Evolutionary conservation across 2,329 filamentous ascomycete species (phyloP).

Genomic region (Aspergillus sp.): DNA sequence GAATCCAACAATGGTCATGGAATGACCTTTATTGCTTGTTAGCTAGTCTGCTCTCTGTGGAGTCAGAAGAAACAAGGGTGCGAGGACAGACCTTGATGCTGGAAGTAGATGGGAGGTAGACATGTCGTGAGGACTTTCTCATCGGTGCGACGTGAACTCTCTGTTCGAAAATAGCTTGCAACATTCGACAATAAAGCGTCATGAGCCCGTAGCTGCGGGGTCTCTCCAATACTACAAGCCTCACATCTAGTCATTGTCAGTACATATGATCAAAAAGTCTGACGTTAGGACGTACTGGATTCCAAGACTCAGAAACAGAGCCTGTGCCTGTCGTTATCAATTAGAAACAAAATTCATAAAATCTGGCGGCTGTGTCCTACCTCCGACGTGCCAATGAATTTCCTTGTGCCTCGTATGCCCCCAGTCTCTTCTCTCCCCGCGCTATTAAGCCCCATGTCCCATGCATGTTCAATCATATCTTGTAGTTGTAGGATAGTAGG

Average conservation of each 20-base stretch:
- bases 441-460: slow-evolving; percentile 79
- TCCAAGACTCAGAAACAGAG: slow-evolving; percentile 68
- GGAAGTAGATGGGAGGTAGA: slow-evolving; percentile 84
- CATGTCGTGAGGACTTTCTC: slow-evolving; percentile 69
- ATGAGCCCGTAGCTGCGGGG: slow-evolving; percentile 47
- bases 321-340: slow-evolving; percentile 62
- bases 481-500: slow-evolving; percentile 82
- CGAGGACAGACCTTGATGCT: slow-evolving; percentile 65
- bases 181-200: slow-evolving; percentile 65
- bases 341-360: slow-evolving; percentile 4
- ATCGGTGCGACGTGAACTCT: slow-evolving; percentile 47
- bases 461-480: slow-evolving; percentile 80
- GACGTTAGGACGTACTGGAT: slow-evolving; percentile 56
- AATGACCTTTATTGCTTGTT: slow-evolving; percentile 63
- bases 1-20: slow-evolving; percentile 83
- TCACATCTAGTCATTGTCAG: slow-evolving; percentile 50
- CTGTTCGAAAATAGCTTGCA: slow-evolving; percentile 70
- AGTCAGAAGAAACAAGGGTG: background rate
- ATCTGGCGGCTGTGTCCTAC: slow-evolving; percentile 44
- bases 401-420: slow-evolving; percentile 81
- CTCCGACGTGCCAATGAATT: slow-evolving; percentile 93
- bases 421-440: slow-evolving; percentile 78
- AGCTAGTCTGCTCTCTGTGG: background rate
- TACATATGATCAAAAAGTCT: background rate
- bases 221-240: slow-evolving; percentile 58